Evolutionary conservation across 2,329 filamentous ascomycete species (phyloP), one percentile per base, ranked within the genome.

Genomic region (Dryadomyces quercus-mongolicae): DNA sequence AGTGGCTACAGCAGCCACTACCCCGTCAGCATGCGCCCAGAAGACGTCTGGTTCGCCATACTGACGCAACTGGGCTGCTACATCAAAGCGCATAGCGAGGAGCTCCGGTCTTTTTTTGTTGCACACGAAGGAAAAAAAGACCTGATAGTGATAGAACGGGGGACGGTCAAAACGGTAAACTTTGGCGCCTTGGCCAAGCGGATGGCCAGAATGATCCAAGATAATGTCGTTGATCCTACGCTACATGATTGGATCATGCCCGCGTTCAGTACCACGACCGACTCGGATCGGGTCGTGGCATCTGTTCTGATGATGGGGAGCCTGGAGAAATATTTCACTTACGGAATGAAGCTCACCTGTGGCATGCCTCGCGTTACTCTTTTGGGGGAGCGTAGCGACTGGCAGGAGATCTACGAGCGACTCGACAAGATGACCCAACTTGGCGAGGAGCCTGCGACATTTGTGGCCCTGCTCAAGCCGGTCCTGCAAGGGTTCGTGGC

Each of bases 351-450:
- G 0, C 10, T 34, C 10, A 15, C 20, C 0, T 80, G 76, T 57
- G 77, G 76, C 0, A 65, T 81, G 2, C 78, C 77, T 0, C 71
- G 69, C 0, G 74, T 80, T 0, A 80, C 76, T 0, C 62, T 81
- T 1, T 66, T 70, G 0, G 73, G 72, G 2, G 67, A 73, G 43
- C 60, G 13, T 18, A 54, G 56, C 1, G 76, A 81, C 61, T 81
- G 74, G 69, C 60, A 65, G 4, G 42, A 54, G 21, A 57, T 64
- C 5, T 40, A 53, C 12, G 34, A 54, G 20, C 57, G 60, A 16
- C 53, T 58, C 45, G 58, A 55, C 15, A 44, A 49, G 59, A 18
- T 15, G 42, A 1, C 59, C 54, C 18, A 53, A 55, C 5, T 47
- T 25, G 44, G 51, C 22, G 44, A 62, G 56, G 58, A 57, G 59